Base-by-base conservation (phyloP, 371 early-diverging fungal species). In the Synchytrium microbalum region DNA sequence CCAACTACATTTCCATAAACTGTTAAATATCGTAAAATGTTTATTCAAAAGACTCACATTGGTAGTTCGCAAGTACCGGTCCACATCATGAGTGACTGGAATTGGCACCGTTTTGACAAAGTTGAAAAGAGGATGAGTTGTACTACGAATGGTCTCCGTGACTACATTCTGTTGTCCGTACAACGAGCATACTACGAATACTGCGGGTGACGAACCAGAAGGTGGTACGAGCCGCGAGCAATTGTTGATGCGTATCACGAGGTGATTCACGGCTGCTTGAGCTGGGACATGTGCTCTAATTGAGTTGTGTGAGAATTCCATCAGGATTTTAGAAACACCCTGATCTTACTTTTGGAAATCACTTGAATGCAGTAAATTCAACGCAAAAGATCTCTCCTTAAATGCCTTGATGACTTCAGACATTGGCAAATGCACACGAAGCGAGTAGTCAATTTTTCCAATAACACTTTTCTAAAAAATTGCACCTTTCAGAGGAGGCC, bases 381-480 rank as follows among this genome's bases (percentile, higher is more conserved):
- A 65, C 0, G 75, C 76, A 13, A 75, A 62, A 0, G 69, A 68
- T 3, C 77, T 67, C 64, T 80, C 77, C 58, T 74, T 75, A 65
- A 68, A 80, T 3, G 75, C 70, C 5, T 72, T 64, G 25, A 80
- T 69, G 0, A 76, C 72, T 54, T 74, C 73, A 3, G 70, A 59
- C 71, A 80, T 79, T 2, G 81, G 79, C 3, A 77, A 32, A 3
- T 60, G 62, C 1, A 67, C 68, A 8, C 66, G 32, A 14, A 79
- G 54, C 2, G 73, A 65, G 65, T 72, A 80, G 58, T 79, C 73
- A 8, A 79, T 26, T 55, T 74, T 71, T 10, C 79, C 79, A 24
- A 79, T 55, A 14, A 80, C 31, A 10, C 68, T 69, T 54, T 65
- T 55, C 69, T 75, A 53, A 0, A n/a, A 5, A 27, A 62, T 5